Evolutionary conservation across 257 asterid genomes (phyloP).

Genomic region (Solanum sparsipilum): DNA sequence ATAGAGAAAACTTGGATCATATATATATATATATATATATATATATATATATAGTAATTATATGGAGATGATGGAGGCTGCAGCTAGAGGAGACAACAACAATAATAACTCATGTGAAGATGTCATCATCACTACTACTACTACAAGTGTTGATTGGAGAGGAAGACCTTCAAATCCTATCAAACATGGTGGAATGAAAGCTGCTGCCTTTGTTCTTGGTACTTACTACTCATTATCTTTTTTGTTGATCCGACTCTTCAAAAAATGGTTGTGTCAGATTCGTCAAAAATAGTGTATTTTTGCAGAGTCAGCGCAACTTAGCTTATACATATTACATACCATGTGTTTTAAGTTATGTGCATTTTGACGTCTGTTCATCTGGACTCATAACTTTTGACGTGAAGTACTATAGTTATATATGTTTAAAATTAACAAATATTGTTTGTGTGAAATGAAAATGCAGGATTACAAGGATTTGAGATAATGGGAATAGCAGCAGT

Average conservation of each 20-base stretch:
- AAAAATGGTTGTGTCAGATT: neutral
- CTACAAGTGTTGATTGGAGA: constrained; percentile 61
- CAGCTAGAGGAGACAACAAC: constrained; percentile 4
- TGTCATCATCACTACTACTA: neutral
- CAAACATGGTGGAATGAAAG: constrained; percentile 81
- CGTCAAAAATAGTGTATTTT: too few species aligned
- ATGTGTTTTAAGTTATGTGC: neutral
- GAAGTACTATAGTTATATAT: neutral
- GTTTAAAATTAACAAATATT: neutral
- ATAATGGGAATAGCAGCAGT: constrained; percentile 97
- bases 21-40: too few species aligned
- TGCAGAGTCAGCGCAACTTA: too few species aligned
- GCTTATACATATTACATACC: neutral
- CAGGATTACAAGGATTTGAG: constrained; percentile 94
- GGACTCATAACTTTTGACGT: neutral
- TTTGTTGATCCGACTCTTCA: neutral
- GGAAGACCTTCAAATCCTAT: constrained; percentile 63
- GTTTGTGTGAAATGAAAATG: neutral
- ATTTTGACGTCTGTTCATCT: neutral
- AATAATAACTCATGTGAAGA: neutral
- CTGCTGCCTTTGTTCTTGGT: constrained; percentile 85
- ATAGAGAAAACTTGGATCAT: neutral
- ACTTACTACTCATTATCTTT: neutral
- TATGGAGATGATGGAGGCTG: constrained; percentile 35
- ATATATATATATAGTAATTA: neutral